phyloP scores from a whole-genome alignment of 192 early-diverging fungal genomes.

The Gamsiella multidivaricata region DNA sequence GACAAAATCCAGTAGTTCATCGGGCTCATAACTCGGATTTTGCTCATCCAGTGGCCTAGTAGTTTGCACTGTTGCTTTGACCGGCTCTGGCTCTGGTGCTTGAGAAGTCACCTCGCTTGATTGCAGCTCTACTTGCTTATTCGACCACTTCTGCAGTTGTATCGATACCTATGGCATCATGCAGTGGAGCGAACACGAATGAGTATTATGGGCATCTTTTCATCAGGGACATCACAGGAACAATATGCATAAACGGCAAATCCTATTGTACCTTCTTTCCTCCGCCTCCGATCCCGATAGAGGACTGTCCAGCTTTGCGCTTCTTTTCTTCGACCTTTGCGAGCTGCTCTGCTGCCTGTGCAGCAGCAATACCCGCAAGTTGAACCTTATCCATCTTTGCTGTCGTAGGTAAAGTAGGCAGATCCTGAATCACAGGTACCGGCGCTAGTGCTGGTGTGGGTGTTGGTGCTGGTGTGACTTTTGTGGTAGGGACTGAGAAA shows the following conservation, averaged over 20 bases:
- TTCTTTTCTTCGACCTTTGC: conserved; percentile 44
- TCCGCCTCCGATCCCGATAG: conserved; percentile 42
- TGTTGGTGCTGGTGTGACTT: not conserved
- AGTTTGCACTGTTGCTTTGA: not conserved
- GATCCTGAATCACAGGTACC: conserved; percentile 11
- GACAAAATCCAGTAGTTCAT: conserved; percentile 52
- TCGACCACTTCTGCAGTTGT: conserved; percentile 46
- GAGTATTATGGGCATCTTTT: not conserved
- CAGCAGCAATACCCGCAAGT: conserved; percentile 46
- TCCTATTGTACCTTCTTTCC: conserved; percentile 28
- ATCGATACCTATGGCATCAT: conserved; percentile 27
- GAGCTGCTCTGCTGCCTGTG: conserved; percentile 44
- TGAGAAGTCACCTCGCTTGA: not conserved
- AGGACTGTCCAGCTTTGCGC: conserved; percentile 24
- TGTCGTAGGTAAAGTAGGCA: conserved; percentile 38
- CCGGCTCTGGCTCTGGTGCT: not conserved
- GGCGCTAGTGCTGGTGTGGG: conserved; percentile 1
- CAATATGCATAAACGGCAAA: not conserved
- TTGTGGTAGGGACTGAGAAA: conserved; percentile 26
- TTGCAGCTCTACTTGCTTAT: conserved; percentile 38
- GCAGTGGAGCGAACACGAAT: not conserved
- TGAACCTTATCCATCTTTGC: conserved; percentile 40
- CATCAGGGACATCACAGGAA: too few relatives aligned
- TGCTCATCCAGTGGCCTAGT: not conserved
- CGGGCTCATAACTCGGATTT: conserved; percentile 20